These are phyloP conservation scores for Coemansia sp. DNA, from an alignment of 192 early-diverging fungal species.

Conservation along the genomic window DNA sequence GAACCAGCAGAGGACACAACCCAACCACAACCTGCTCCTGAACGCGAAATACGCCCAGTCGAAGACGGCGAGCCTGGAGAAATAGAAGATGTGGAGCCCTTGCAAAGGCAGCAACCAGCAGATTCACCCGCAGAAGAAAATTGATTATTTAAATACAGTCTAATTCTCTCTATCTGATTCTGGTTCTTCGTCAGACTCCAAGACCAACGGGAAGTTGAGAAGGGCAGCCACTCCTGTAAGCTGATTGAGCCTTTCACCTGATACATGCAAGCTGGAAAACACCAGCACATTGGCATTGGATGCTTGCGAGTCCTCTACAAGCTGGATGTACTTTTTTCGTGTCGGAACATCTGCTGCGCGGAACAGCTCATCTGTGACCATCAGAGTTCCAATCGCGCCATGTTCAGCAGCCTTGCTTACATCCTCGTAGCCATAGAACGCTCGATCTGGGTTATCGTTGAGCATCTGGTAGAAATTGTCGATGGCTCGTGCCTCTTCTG, in stretches of 20 bases:
- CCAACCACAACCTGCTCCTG: too few relatives aligned
- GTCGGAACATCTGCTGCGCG: conserved; percentile 82
- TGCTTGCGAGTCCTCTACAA: conserved; percentile 79
- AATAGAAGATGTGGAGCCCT: conserved; percentile 36
- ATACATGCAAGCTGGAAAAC: conserved; percentile 91
- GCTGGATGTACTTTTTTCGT: conserved; percentile 77
- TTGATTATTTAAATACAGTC: too few relatives aligned
- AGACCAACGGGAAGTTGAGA: conserved; percentile 84
- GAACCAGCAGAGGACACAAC: too few relatives aligned
- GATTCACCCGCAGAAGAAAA: too few relatives aligned
- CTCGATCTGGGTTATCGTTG: conserved; percentile 81
- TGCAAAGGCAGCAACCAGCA: not conserved
- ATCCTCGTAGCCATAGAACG: conserved; percentile 90
- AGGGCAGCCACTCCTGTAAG: conserved; percentile 94
- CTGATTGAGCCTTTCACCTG: conserved; percentile 93
- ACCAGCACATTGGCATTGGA: conserved; percentile 77
- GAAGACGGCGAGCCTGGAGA: conserved; percentile 52
- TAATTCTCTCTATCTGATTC: not conserved
- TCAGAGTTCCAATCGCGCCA: conserved; percentile 81
- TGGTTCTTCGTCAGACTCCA: conserved; percentile 66
- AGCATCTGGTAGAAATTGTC: conserved; percentile 89
- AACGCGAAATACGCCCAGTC: conserved; percentile 10
- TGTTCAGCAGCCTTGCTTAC: conserved; percentile 80
- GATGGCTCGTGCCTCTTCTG: conserved; percentile 76
- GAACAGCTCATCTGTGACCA: conserved; percentile 94